Percentiles rank a stretch among this genome's conserved stretches.
These are phyloP conservation scores for Fagopyrum esculentum DNA, from an alignment of 148 eudicot genomes.

Conservation along the genomic window DNA sequence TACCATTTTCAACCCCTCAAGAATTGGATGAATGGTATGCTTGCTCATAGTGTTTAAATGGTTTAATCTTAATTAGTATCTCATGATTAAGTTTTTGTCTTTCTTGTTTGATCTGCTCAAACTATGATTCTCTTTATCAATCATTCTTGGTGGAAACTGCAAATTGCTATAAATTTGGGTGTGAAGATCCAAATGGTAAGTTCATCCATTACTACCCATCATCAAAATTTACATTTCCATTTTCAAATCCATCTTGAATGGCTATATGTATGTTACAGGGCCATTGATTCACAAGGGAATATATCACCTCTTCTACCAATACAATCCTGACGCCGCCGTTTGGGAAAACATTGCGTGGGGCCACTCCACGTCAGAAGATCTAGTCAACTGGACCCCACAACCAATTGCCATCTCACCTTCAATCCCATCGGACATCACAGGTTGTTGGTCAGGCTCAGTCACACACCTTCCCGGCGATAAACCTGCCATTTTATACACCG, in stretches of 20 bases:
- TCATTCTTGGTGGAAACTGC: neutral
- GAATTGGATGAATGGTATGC: constrained; percentile 69
- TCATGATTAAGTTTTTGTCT: neutral
- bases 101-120: neutral
- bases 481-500: constrained; percentile 60
- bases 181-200: constrained; percentile 69
- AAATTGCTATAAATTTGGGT: constrained; percentile 4
- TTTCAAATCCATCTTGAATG: neutral
- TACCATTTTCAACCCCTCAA: constrained; percentile 65
- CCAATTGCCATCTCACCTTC: constrained; percentile 34
- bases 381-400: constrained; percentile 66
- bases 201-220: neutral
- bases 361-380: constrained; percentile 58
- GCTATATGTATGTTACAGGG: constrained; percentile 22
- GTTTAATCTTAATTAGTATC: neutral
- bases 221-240: neutral
- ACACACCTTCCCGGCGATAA: constrained; percentile 41
- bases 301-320: constrained; percentile 73
- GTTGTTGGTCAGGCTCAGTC: constrained; percentile 69
- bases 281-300: constrained; percentile 64
- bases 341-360: constrained; percentile 69
- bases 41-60: neutral
- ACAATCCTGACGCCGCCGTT: constrained; percentile 42
- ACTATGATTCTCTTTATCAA: neutral
- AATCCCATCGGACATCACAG: constrained; percentile 34